These are phyloP conservation scores for Piper betle DNA, from an alignment of 164 flowering plant species.

Conservation along the genomic window DNA sequence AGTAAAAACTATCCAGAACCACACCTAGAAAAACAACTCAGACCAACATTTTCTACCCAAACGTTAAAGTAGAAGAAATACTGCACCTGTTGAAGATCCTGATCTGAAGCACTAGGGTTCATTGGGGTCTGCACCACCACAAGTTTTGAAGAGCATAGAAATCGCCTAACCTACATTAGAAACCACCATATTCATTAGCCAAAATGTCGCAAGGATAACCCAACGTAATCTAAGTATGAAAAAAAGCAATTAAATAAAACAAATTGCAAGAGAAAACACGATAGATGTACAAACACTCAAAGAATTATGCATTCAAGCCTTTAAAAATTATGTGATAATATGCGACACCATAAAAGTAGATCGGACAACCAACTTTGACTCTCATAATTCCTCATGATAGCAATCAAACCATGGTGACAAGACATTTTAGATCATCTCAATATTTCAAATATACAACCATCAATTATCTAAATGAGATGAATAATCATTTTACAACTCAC, in stretches of 20 bases:
- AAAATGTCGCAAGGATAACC: too few relatives aligned
- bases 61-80: not conserved
- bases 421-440: too few relatives aligned
- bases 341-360: too few relatives aligned
- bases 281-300: too few relatives aligned
- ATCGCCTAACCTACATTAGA: slow-evolving; percentile 59
- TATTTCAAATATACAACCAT: too few relatives aligned
- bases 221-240: not conserved
- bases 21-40: not conserved
- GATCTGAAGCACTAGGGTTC: slow-evolving; percentile 80
- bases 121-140: slow-evolving; percentile 72
- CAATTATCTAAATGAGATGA: too few relatives aligned
- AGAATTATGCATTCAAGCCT: too few relatives aligned
- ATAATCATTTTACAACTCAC: too few relatives aligned
- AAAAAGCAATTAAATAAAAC: not conserved
- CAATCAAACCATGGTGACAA: too few relatives aligned
- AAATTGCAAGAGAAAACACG: not conserved
- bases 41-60: not conserved
- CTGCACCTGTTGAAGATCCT: slow-evolving; percentile 87
- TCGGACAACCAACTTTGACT: too few relatives aligned
- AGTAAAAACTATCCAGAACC: not conserved
- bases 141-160: slow-evolving; percentile 79
- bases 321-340: too few relatives aligned
- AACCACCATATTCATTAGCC: not conserved
- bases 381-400: too few relatives aligned